Evolutionary conservation across 192 early-diverging fungal species (phyloP).

Genomic region (Allomyces javanicus): DNA sequence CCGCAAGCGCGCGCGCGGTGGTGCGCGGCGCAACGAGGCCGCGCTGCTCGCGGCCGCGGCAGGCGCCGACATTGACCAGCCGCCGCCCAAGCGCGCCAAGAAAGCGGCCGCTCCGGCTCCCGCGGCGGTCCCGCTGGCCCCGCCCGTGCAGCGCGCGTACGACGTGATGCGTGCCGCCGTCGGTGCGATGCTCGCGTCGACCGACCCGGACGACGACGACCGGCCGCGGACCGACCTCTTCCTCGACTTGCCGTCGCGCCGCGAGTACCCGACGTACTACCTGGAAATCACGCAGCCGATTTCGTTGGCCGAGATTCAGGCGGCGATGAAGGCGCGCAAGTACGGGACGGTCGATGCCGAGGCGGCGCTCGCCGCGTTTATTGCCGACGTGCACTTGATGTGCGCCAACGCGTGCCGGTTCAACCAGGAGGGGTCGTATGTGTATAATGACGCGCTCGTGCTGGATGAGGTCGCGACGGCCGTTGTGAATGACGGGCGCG

Average conservation of each 20-base stretch:
- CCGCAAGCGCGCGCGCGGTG: constrained; percentile 8
- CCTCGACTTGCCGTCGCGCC: constrained; percentile 44
- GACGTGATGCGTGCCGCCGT: constrained; percentile 6
- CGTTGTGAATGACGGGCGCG: too few relatives aligned
- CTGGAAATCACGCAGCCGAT: constrained; percentile 72
- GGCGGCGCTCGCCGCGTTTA: constrained; percentile 24
- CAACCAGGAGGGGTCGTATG: constrained; percentile 75
- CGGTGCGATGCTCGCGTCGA: constrained; percentile 2
- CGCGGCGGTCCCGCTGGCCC: constrained; percentile 13
- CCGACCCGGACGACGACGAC: constrained; percentile 4
- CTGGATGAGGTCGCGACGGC: constrained; percentile 13
- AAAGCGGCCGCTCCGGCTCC: constrained; percentile 11
- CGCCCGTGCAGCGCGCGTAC: constrained; percentile 12
- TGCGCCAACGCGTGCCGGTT: constrained; percentile 80
- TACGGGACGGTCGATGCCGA: constrained; percentile 33
- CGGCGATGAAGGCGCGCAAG: constrained; percentile 41
- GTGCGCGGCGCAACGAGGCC: constrained; percentile 3
- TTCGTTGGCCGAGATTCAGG: constrained; percentile 68
- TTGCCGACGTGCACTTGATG: constrained; percentile 67
- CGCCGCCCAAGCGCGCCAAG: constrained; percentile 3
- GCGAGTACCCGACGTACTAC: constrained; percentile 79
- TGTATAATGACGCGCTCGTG: constrained; percentile 69
- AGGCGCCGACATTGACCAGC: constrained; percentile 8
- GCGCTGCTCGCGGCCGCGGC: constrained; percentile 6
- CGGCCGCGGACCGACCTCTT: constrained; percentile 59